Evolutionary conservation across 108 stramenopile species (phyloP).

Genomic region (Chaetoceros tenuissimus): DNA sequence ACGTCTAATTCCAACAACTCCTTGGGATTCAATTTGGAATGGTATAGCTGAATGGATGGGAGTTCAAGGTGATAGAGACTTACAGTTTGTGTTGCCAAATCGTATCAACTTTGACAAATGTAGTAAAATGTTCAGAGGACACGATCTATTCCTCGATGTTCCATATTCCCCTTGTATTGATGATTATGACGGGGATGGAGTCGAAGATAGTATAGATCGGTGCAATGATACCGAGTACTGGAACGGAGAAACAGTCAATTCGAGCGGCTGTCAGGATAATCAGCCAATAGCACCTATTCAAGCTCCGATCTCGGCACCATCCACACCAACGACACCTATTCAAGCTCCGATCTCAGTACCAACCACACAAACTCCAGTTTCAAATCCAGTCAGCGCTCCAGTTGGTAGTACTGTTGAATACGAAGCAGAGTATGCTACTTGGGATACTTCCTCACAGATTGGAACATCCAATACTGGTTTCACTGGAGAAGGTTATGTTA

Average conservation of each 20-base stretch:
- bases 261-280: no score
- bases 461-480: neutral
- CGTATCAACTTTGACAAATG: no score
- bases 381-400: neutral
- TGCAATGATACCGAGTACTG: no score
- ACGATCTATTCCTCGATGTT: no score
- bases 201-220: no score
- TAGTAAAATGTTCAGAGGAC: no score
- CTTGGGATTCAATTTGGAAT: conserved; percentile 40
- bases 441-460: neutral
- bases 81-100: conserved; percentile 28
- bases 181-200: no score
- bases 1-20: conserved; percentile 40
- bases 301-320: no score
- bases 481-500: neutral
- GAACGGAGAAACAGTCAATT: no score
- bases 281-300: no score
- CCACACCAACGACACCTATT: neutral
- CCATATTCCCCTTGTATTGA: no score
- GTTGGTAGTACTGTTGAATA: neutral
- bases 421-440: neutral
- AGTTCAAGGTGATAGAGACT: conserved; percentile 10
- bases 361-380: neutral
- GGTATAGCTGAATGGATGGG: conserved; percentile 45
- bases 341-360: neutral